Evolutionary conservation across 768 basidiomycete species (phyloP), one percentile per base, ranked within the genome.

Genomic region (Calvatia gigantea): DNA sequence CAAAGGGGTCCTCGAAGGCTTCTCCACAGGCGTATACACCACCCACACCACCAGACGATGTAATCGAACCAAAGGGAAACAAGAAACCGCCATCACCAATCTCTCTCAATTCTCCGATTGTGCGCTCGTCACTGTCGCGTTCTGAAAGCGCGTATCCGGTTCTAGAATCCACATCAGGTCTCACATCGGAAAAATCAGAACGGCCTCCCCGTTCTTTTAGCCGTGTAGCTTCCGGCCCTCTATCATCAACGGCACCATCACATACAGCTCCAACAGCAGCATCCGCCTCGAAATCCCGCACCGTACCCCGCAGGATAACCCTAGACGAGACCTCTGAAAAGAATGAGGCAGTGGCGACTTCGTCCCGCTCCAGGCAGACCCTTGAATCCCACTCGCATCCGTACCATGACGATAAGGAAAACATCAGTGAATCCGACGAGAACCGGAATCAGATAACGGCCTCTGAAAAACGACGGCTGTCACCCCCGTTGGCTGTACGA

Each of bases 141-240:
- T 86, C 87, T 37, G 87, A 89, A 64, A 86, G 81, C 62, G 77
- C 81, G 28, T 79, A 80, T 60, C 70, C 81, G n/a, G 65, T 74
- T 6, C 72, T 78, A n/a, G 63, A 63, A 55, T 60, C 66, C 47
- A 68, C 63, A 59, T 70, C 58, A 21, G 23, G 68, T 59, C 62
- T 69, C 56, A 60, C 65, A 43, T 52, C 73, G 39, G 58, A 58
- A 66, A 63, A 57, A 71, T 52, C 73, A 64, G 62, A 63, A 67
- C 51, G 70, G 62, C 29, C 67, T 5, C 63, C 71, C 8, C 78
- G 89, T 47, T 81, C 82, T 5, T 85, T 91, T 62, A 80, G 83
- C 58, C 86, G 89, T 58, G 78, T 83, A 35, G 75, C 79, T 2
- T 91, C 89, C 8, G 84, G 81, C 27, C 82, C 87, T 8, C 71